Evolutionary conservation across 2,329 filamentous ascomycete genomes (phyloP).

Genomic region (Myriosclerotinia curreyana): DNA sequence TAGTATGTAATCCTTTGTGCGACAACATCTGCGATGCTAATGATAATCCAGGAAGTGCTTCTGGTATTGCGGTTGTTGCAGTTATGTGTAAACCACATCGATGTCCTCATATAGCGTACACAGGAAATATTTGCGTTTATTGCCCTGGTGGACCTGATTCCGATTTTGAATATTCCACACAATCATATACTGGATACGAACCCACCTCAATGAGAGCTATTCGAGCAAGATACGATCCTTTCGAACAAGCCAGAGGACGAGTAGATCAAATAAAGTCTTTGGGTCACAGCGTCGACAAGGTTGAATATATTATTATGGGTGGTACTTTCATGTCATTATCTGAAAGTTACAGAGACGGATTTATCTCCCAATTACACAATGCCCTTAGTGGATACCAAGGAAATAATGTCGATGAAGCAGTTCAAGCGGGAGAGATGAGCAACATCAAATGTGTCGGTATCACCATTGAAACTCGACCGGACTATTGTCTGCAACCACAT

Average conservation of each 20-base stretch:
- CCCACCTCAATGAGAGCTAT: conserved; percentile 98
- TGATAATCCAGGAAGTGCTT: conserved; percentile 69
- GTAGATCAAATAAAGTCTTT: conserved; percentile 96
- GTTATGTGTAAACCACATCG: conserved; percentile 99
- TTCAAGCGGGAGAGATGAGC: conserved; percentile 91
- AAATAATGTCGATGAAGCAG: conserved; percentile 90
- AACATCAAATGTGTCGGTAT: conserved; percentile 98
- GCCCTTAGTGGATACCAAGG: conserved; percentile 95
- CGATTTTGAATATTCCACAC: conserved; percentile 98
- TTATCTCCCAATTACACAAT: conserved; percentile 95
- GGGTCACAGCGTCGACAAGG: conserved; percentile 96
- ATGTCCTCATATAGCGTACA: conserved; percentile 97
- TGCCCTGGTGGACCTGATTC: conserved; percentile 96
- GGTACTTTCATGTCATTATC: conserved; percentile 98
- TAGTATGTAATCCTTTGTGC: conserved; percentile 49
- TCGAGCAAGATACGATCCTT: conserved; percentile 92
- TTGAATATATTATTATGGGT: conserved; percentile 99
- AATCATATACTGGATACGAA: conserved; percentile 98
- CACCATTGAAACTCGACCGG: conserved; percentile 94
- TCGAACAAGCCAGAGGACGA: conserved; percentile 91
- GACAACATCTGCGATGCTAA: conserved; percentile 22
- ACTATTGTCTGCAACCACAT: conserved; percentile 96
- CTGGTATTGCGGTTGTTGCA: conserved; percentile 94
- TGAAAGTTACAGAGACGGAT: conserved; percentile 83
- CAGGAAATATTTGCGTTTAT: conserved; percentile 98